Conservation (phyloP, 495 filamentous ascomycete species). For the Penicillium simplicissimum region DNA sequence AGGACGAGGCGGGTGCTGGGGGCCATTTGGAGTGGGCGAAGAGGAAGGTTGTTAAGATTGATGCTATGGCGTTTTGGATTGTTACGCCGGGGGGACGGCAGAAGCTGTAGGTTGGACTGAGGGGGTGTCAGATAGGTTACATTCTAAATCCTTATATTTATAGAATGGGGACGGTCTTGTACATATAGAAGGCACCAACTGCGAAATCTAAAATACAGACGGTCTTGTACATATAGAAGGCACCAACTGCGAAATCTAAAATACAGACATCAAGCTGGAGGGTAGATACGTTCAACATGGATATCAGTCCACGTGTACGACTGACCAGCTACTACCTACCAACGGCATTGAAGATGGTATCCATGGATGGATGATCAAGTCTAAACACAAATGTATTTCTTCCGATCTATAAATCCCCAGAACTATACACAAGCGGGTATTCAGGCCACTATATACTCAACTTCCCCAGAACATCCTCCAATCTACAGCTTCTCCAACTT, state of each 20-base stretch:
- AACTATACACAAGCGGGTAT: background rate
- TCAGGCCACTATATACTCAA: no score
- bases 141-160: background rate
- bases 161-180: background rate
- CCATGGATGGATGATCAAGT: background rate
- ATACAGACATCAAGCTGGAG: no score
- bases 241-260: no score
- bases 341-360: no score
- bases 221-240: background rate
- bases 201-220: no score
- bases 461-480: no score
- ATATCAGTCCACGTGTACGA: no score
- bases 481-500: slow-evolving; percentile 39
- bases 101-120: slow-evolving; percentile 11
- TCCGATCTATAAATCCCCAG: background rate
- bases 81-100: slow-evolving; percentile 25
- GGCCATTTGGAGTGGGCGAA: slow-evolving; percentile 36
- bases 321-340: no score
- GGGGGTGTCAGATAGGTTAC: background rate
- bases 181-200: no score
- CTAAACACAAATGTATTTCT: background rate
- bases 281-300: no score
- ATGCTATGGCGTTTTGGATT: slow-evolving; percentile 49
- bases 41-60: slow-evolving; percentile 35
- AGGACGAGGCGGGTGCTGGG: slow-evolving; percentile 32